Evolutionary conservation across 208 protist species (phyloP).

Genomic region (Herpetomonas tarakana): DNA sequence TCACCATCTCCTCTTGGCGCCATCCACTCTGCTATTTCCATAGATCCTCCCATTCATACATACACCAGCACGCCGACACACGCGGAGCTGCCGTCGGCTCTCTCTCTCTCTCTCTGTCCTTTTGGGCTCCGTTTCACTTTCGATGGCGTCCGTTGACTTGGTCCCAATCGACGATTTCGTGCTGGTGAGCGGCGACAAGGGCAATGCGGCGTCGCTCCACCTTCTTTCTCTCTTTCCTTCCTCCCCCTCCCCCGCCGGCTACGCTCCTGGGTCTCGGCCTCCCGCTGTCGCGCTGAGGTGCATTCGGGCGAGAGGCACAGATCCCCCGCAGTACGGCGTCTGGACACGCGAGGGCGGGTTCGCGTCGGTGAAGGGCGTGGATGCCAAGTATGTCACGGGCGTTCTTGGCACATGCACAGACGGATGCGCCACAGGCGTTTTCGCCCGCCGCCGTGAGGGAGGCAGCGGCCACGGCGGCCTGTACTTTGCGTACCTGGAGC

Average conservation of each 20-base stretch:
- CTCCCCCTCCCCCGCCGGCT: neutral
- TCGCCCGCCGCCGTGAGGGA: slow-evolving; percentile 1
- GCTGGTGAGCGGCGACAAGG: too few species aligned
- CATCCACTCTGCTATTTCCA: too few species aligned
- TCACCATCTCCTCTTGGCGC: too few species aligned
- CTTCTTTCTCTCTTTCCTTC: neutral
- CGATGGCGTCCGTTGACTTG: neutral
- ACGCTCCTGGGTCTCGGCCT: neutral
- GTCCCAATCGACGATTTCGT: neutral
- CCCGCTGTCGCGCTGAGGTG: neutral
- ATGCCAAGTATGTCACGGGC: slow-evolving; percentile 3
- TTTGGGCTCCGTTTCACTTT: neutral
- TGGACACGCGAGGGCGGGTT: slow-evolving; percentile 17
- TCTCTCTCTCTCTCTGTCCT: slow-evolving; percentile 4
- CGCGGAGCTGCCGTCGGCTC: slow-evolving; percentile 2
- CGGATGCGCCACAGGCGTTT: slow-evolving; percentile 10
- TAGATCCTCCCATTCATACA: too few species aligned
- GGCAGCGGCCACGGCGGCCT: slow-evolving; percentile 4
- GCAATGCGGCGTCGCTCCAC: neutral
- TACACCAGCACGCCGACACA: too few species aligned
- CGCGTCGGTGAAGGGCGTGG: slow-evolving; percentile 8
- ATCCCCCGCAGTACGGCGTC: neutral
- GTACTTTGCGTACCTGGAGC: slow-evolving; percentile 21
- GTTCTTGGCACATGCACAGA: slow-evolving; percentile 8
- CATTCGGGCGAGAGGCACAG: neutral